Percentiles rank a stretch among this genome's conserved stretches.
Evolutionary conservation across 352 stramenopile genomes (phyloP).

Genomic region (Pythium sukuiense): DNA sequence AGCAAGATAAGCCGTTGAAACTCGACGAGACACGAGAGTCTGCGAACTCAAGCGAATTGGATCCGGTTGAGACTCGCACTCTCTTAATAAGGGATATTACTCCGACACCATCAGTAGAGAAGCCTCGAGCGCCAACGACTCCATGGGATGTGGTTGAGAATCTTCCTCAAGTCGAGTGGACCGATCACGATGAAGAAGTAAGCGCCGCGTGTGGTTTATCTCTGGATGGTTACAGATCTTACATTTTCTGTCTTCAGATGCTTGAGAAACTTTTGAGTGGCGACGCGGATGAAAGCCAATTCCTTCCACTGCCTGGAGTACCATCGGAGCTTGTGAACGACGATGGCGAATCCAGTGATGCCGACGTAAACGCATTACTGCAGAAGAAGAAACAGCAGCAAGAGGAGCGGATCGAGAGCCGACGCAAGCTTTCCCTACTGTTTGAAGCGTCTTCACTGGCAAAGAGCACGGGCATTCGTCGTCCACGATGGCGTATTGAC

Average conservation of each 20-base stretch:
- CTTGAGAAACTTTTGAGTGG: not conserved
- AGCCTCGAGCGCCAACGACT: not conserved
- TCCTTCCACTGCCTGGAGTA: not conserved
- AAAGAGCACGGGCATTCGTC: slow-evolving; percentile 26
- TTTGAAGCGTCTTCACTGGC: slow-evolving; percentile 29
- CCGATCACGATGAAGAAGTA: slow-evolving; percentile 55
- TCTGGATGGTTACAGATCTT: not conserved
- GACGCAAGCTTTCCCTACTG: slow-evolving; percentile 41
- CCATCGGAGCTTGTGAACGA: not conserved
- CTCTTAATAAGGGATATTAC: not conserved
- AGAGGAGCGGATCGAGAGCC: slow-evolving; percentile 38
- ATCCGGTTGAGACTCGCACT: not conserved
- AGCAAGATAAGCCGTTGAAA: not conserved
- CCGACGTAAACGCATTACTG: not conserved
- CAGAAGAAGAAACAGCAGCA: slow-evolving; percentile 27
- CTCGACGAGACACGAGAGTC: not conserved
- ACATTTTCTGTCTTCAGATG: not conserved
- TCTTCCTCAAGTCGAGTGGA: slow-evolving; percentile 56
- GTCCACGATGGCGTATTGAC: slow-evolving; percentile 54
- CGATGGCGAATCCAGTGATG: not conserved
- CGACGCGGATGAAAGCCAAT: not conserved
- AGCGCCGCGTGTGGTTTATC: not conserved
- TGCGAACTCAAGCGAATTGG: not conserved
- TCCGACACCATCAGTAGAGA: not conserved
- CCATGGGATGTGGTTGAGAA: slow-evolving; percentile 16